Evolutionary conservation across 331 rosid genomes (phyloP), one percentile per base, ranked within the genome.

Genomic region (Dryas integrifolia): DNA sequence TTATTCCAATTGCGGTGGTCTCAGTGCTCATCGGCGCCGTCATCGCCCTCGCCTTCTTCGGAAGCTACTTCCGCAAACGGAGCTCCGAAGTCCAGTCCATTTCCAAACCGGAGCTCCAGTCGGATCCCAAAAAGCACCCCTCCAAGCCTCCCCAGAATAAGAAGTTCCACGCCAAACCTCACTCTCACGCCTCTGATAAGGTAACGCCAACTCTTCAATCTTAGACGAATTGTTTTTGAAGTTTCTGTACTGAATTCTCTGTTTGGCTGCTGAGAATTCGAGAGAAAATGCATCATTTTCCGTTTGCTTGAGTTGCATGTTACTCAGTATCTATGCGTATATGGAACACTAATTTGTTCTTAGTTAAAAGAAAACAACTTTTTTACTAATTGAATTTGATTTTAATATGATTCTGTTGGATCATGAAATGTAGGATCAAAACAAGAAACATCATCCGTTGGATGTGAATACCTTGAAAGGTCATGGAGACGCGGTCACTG

Each of bases 401-500:
- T 61, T 30, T 16, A 15, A 5, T 43, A 7, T 45, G 39, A n/a
- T 10, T 74, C 44, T 70, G 12, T 46, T 72, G 58, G 57, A 24
- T 72, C 13, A 11, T 58, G 58, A 7, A 81, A 76, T 79, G 65
- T 50, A 86, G 91, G 98, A 94, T 77, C 98, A 85, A 79, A 85
- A 66, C 89, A 94, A 88, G 88, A 85, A 88, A 40, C 99, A 95
- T 76, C 99, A 95, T 85, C 92, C 92, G 1, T 84, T 95, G 85
- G 98, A 95, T 87, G 81, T 95, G 87, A 95, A 95, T 77, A 92
- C 99, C 47, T 71, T 95, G 93, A 95, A 95, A 83, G 99, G 99
- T 61, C 99, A 95, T 24, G 96, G 93, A 57, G 99, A 95, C 73
- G 80, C 88, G 2, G 98, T 95, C 21, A 86, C 91, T 6, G 93